A percentile compares a stretch with the other conserved stretches of the same genome.
Evolutionary conservation across 768 basidiomycete species (phyloP).

Genomic region (Tulasnella sp.): DNA sequence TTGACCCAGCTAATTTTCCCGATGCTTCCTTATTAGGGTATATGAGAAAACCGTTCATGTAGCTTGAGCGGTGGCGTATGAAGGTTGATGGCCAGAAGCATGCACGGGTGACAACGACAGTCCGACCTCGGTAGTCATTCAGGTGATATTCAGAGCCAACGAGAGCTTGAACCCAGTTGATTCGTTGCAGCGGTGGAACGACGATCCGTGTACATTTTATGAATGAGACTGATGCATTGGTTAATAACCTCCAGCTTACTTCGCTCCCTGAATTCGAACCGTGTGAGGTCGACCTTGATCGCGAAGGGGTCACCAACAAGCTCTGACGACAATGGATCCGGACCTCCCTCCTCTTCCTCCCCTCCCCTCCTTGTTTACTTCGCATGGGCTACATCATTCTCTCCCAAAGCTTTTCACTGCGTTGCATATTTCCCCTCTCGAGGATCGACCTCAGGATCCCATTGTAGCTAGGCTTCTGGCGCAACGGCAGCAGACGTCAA

Average conservation of each 20-base stretch:
- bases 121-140: too few relatives aligned
- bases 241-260: too few relatives aligned
- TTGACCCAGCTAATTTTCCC: too few relatives aligned
- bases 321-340: not conserved
- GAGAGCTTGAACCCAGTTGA: not conserved
- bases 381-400: not conserved
- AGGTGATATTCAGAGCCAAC: not conserved
- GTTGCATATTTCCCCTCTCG: constrained; percentile 2
- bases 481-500: not conserved
- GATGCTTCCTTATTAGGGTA: too few relatives aligned
- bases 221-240: too few relatives aligned
- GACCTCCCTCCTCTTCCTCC: not conserved
- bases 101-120: too few relatives aligned
- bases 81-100: too few relatives aligned
- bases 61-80: too few relatives aligned
- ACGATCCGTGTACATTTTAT: too few relatives aligned
- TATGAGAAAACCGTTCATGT: too few relatives aligned
- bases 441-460: constrained; percentile 14
- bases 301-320: not conserved
- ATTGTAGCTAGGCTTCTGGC: not conserved
- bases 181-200: not conserved
- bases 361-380: not conserved
- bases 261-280: not conserved
- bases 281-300: not conserved
- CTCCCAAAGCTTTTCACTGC: not conserved